phyloP scores from a whole-genome alignment of 805 yeast genomes.

The Pichia exigua region DNA sequence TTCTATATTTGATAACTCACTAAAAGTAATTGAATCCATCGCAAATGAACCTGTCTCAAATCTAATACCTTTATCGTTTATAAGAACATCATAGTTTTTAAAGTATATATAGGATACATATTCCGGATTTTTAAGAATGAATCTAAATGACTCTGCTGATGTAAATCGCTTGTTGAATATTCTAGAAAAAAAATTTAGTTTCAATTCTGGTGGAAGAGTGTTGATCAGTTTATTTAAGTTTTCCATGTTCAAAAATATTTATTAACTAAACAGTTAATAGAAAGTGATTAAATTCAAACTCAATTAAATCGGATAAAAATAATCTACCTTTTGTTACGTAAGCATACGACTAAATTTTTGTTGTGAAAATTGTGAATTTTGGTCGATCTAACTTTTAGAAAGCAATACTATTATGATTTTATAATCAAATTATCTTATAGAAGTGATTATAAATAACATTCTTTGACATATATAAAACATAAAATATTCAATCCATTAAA shows the following conservation, averaged over 20 bases:
- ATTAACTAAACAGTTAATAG: not conserved
- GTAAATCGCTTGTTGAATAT: not conserved
- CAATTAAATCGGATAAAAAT: too few relatives aligned
- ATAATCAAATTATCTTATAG: too few relatives aligned
- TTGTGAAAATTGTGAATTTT: too few relatives aligned
- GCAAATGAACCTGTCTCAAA: not conserved
- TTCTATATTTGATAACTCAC: not conserved
- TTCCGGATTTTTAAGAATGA: not conserved
- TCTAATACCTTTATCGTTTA: not conserved
- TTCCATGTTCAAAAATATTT: not conserved
- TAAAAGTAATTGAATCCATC: not conserved
- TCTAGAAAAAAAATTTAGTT: not conserved
- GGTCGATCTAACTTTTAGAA: too few relatives aligned
- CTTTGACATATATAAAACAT: too few relatives aligned
- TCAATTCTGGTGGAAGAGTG: not conserved
- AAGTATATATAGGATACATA: not conserved
- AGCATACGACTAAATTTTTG: too few relatives aligned
- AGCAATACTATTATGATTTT: too few relatives aligned
- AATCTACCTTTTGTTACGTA: too few relatives aligned
- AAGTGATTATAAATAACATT: too few relatives aligned
- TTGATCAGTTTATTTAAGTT: not conserved
- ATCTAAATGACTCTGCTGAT: not conserved
- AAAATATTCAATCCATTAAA: too few relatives aligned
- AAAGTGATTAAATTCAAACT: too few relatives aligned
- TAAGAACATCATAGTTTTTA: not conserved